Evolutionary conservation across 2,329 filamentous ascomycete species (phyloP).

Genomic region (Penicillium sp.): DNA sequence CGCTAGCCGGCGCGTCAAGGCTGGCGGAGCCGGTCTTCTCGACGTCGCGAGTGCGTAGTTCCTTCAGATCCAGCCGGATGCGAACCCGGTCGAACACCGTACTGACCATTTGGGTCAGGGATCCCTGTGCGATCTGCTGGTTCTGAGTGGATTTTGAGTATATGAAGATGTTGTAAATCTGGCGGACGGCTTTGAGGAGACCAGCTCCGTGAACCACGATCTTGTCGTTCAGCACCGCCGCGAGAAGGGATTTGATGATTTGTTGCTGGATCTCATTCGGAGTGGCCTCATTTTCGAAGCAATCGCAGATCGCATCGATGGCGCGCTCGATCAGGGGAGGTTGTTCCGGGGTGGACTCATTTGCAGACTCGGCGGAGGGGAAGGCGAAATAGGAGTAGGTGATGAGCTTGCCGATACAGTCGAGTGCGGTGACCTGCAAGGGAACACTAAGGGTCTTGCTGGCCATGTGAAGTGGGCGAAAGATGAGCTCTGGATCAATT

Average conservation of each 20-base stretch:
- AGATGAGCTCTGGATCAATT: slow-evolving; percentile 89
- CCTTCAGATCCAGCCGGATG: slow-evolving; percentile 81
- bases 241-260: slow-evolving; percentile 95
- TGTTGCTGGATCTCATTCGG: slow-evolving; percentile 91
- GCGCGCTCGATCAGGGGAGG: slow-evolving; percentile 91
- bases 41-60: slow-evolving; percentile 64
- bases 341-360: slow-evolving; percentile 38
- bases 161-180: slow-evolving; percentile 99
- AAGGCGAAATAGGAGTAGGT: slow-evolving; percentile 98
- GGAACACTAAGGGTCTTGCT: slow-evolving; percentile 84
- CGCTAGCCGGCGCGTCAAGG: slow-evolving; percentile 45
- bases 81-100: slow-evolving; percentile 97
- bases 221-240: slow-evolving; percentile 96
- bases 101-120: slow-evolving; percentile 96
- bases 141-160: slow-evolving; percentile 92
- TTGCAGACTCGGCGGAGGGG: slow-evolving; percentile 51
- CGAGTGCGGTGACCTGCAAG: slow-evolving; percentile 85
- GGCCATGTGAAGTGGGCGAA: slow-evolving; percentile 86
- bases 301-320: slow-evolving; percentile 99
- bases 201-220: slow-evolving; percentile 97
- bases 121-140: slow-evolving; percentile 96
- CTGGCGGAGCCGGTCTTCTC: slow-evolving; percentile 39
- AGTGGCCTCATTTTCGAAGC: slow-evolving; percentile 95
- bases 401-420: slow-evolving; percentile 98
- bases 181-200: slow-evolving; percentile 90